Evolutionary conservation across 345 rosid genomes (phyloP).

Genomic region (Citrus sinensis): DNA sequence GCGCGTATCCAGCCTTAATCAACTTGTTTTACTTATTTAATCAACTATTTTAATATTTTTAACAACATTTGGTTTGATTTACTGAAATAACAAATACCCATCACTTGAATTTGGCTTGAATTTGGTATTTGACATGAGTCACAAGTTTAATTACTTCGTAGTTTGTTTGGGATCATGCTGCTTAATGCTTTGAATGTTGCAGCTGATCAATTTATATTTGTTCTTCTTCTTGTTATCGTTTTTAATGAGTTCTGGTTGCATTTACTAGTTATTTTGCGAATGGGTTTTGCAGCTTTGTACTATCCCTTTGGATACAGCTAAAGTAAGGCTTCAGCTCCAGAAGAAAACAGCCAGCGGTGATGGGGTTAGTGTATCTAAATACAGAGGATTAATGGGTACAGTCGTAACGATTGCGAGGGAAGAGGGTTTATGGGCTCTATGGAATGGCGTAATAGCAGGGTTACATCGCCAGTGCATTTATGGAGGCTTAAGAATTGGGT

Average conservation of each 20-base stretch:
- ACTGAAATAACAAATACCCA: background rate
- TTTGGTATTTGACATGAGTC: background rate
- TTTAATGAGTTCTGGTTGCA: background rate
- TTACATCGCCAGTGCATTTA: constrained; percentile 87
- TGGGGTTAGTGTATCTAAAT: constrained; percentile 53
- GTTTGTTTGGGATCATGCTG: background rate
- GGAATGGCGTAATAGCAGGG: constrained; percentile 93
- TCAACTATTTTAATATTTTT: background rate
- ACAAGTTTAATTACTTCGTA: background rate
- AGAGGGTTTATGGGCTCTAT: constrained; percentile 77
- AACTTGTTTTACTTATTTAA: background rate
- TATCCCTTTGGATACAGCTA: constrained; percentile 86
- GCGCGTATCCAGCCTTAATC: background rate
- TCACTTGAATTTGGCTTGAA: background rate
- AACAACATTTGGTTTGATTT: background rate
- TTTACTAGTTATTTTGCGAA: background rate
- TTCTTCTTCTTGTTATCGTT: background rate
- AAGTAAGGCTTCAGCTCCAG: constrained; percentile 98
- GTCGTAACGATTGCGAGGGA: constrained; percentile 80
- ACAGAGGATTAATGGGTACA: constrained; percentile 75
- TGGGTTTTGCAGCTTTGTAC: constrained; percentile 67
- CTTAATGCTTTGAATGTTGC: background rate
- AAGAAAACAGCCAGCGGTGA: constrained; percentile 53
- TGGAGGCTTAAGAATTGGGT: constrained; percentile 90
- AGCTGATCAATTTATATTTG: background rate